A percentile compares a stretch with the other conserved stretches of the same genome.
Evolutionary conservation across 208 protist species (phyloP).

Genomic region (Leishmania gerbilli): DNA sequence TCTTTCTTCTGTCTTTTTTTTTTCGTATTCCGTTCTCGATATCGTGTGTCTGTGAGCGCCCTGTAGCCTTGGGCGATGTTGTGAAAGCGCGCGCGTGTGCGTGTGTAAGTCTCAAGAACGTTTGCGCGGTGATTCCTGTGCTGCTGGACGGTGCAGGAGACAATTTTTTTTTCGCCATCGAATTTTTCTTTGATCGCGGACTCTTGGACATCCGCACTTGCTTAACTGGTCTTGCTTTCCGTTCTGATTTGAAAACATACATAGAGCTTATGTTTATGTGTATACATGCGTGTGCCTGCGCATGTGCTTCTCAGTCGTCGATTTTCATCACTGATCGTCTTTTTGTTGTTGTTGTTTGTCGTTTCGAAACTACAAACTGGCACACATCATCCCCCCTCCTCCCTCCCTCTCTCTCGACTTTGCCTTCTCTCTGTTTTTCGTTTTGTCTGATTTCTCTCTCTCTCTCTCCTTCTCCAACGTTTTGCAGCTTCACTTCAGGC

Average conservation of each 20-base stretch:
- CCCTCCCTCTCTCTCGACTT: neutral
- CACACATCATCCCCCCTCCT: neutral
- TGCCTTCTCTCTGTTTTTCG: neutral
- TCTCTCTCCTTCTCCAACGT: neutral
- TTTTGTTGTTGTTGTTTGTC: neutral
- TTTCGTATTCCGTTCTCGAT: neutral
- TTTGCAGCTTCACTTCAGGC: neutral
- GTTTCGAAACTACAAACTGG: neutral
- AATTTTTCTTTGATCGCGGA: neutral
- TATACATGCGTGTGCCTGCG: neutral
- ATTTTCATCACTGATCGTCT: too few species aligned
- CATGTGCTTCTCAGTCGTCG: neutral
- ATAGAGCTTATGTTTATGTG: constrained; percentile 15
- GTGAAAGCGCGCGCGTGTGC: neutral
- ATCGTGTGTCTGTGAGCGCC: neutral
- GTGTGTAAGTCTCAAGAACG: neutral
- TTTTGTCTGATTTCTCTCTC: neutral
- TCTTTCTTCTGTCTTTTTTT: neutral
- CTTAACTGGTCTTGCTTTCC: too few species aligned
- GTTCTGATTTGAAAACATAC: neutral
- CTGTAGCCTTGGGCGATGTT: neutral
- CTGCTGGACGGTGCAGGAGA: neutral
- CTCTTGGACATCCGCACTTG: neutral
- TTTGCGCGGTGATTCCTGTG: neutral
- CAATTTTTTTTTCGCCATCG: neutral